These are phyloP conservation scores for Collariella sp. DNA, from an alignment of 495 filamentous ascomycete species.

Conservation along the genomic window DNA sequence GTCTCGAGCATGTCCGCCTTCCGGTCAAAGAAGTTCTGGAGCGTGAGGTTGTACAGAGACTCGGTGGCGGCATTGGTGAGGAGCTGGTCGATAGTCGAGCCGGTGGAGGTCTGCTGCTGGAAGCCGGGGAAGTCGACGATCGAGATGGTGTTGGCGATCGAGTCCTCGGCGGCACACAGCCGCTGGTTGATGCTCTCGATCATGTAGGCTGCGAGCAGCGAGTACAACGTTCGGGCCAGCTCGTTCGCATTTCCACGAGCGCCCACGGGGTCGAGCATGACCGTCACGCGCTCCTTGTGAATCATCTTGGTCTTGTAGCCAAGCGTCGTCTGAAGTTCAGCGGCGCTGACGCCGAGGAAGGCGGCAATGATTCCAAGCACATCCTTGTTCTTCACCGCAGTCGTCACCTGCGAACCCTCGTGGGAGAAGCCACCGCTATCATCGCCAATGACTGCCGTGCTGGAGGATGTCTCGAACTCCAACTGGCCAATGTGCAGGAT, in stretches of 20 bases:
- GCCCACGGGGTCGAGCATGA: constrained; percentile 90
- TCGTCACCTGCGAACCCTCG: constrained; percentile 79
- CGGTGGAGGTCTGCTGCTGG: constrained; percentile 69
- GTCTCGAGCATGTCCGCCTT: constrained; percentile 85
- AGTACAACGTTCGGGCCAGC: constrained; percentile 85
- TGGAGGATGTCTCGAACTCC: constrained; percentile 74
- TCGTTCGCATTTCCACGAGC: constrained; percentile 89
- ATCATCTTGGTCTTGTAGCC: constrained; percentile 95
- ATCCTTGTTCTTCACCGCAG: constrained; percentile 88
- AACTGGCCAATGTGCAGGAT: constrained; percentile 94
- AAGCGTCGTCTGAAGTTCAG: constrained; percentile 76
- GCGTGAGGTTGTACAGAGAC: constrained; percentile 80
- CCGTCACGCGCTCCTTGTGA: constrained; percentile 86
- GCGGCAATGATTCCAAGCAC: constrained; percentile 77
- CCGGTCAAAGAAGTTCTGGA: constrained; percentile 91
- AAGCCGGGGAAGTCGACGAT: constrained; percentile 97
- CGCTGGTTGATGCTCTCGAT: constrained; percentile 88
- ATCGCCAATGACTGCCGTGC: constrained; percentile 67
- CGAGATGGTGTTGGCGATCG: constrained; percentile 85
- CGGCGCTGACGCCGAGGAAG: constrained; percentile 74
- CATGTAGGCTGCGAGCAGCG: constrained; percentile 87
- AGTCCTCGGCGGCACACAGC: constrained; percentile 78
- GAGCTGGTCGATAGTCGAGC: constrained; percentile 82
- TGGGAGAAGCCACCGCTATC: constrained; percentile 95
- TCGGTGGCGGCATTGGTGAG: constrained; percentile 91